Base-by-base conservation (phyloP, 2,329 filamentous ascomycete species). In the Colletotrichum sp. region DNA sequence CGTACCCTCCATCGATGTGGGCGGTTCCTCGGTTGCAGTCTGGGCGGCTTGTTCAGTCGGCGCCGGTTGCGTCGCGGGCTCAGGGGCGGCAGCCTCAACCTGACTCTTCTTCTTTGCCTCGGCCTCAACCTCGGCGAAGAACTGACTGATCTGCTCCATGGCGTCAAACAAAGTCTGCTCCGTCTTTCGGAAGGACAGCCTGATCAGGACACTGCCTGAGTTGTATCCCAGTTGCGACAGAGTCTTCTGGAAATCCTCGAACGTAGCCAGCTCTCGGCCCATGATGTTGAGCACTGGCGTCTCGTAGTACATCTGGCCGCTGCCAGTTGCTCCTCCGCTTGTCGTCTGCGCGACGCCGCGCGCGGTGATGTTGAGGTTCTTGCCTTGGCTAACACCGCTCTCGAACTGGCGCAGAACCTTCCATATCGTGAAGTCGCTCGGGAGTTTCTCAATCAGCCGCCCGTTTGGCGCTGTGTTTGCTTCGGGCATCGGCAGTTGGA, bases 331-430 rank as follows among this genome's bases (percentile, higher is more conserved):
- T 8, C 88, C 83, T 7, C 89, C 91, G 75, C 86, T 88, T 48
- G 84, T 87, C 18, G 90, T 90, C 76, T 91, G 89, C 0, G 95
- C 93, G n/a, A 94, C 89, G 4, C 93, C 95, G 76, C 96, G 90
- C 16, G 93, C 95, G 0, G 97, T 99, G 79, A 99, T 91, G 83
- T 98, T 98, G 78, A 95, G 87, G 71, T 88, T 91, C 70, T 85
- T 88, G 10, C 89, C 90, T 73, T 88, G 88, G 65, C 89, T 91
- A 28, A 91, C 90, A 38, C 91, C 93, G 78, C 94, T 94, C 85
- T 99, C 97, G 79, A 99, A 98, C 82, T 97, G 95, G 75, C 97
- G 93, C 72, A 99, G 83, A 32, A 99, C 89, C 79, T 95, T 91
- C 97, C 97, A 99, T 84, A 99, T 83, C 21, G 95, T 95, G 43